phyloP scores from a whole-genome alignment of 192 early-diverging fungal genomes.

The Haplosporangium gracile region DNA sequence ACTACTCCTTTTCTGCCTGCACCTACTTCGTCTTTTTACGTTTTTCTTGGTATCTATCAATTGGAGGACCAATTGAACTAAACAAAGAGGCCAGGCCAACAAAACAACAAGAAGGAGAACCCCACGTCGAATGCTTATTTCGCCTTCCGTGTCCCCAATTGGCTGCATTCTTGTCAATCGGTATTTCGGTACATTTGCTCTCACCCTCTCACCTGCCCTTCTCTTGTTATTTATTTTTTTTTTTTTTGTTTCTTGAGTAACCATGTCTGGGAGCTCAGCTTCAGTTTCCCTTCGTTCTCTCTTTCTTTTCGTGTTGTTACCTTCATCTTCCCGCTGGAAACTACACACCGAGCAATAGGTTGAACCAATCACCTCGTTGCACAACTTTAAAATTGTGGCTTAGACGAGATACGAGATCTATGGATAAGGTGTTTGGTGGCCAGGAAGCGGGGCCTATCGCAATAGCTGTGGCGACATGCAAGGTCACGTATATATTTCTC shows the following conservation, averaged over 20 bases:
- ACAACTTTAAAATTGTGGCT: conserved; percentile 1
- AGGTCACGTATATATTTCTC: neutral
- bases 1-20: too few species aligned
- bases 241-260: neutral
- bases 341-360: neutral
- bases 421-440: neutral
- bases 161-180: conserved; percentile 1
- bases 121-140: conserved; percentile 10
- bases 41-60: neutral
- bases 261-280: neutral
- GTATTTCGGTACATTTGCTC: neutral
- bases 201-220: neutral
- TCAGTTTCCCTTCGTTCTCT: neutral
- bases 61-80: neutral
- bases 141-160: neutral
- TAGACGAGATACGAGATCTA: neutral
- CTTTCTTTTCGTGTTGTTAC: neutral
- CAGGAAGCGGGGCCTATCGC: neutral
- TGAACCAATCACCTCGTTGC: neutral
- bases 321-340: neutral
- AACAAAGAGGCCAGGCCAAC: conserved; percentile 6
- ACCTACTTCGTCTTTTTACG: too few species aligned
- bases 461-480: neutral
- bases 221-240: neutral
- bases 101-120: neutral